Evolutionary conservation across 345 rosid species (phyloP), one percentile per base, ranked within the genome.

Genomic region (Gossypium turneri): DNA sequence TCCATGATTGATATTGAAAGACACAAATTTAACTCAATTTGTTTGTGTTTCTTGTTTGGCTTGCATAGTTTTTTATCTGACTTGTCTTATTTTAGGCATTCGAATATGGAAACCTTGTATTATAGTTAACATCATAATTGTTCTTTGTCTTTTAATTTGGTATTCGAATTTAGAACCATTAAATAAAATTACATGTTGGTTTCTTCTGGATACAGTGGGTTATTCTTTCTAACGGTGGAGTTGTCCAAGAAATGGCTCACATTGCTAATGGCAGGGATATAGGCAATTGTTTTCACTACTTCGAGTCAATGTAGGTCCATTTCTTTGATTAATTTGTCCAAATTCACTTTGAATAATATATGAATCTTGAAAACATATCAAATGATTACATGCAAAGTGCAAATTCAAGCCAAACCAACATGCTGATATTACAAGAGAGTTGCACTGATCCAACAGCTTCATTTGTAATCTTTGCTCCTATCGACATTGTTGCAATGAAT

Each of bases 201-300:
- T 12, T 45, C 24, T 57, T n/a, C 41, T 72, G 47, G 47, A 47
- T 22, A 50, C 88, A 96, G 98, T 93, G 99, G 99, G 99, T 93
- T 79, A 90, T 93, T 80, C 86, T 93, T 50, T 86, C 92, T 16
- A 84, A 72, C 67, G 90, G 89, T 12, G 95, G 92, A 52, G 73
- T 65, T 63, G 88, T 89, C 25, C 88, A 89, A 68, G 95, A 90
- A 86, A 84, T 96, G 85, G 82, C 93, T 11, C 90, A 92, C 60
- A 89, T 96, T 59, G 87, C 90, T 12, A 96, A 88, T 81, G 99
- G 97, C 20, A 80, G 89, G 67, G 97, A 93, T 43, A 84, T 84
- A 6, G 94, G 97, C 82, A 93, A 93, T 77, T 86, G 91, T 67
- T 89, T 11, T 83, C 97, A 48, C 80, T 96, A 25, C 92, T 92